A percentile compares a stretch with the other conserved stretches of the same genome.
These are phyloP conservation scores for Lycium ferocissimum DNA, from an alignment of 257 asterid species.

Conservation along the genomic window DNA sequence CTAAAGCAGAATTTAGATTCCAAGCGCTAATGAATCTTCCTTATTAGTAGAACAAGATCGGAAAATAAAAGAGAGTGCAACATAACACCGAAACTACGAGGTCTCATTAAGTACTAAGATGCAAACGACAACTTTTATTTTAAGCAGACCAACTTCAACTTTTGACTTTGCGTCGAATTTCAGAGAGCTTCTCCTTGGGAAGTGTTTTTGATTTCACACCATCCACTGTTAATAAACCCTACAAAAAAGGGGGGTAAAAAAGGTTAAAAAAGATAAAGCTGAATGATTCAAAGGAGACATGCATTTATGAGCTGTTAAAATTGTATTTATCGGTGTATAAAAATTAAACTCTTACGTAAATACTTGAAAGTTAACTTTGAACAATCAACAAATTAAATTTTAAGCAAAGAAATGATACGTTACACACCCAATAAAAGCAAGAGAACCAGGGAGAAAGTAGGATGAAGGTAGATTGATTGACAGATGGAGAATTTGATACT, in stretches of 20 bases:
- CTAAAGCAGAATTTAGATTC: not conserved
- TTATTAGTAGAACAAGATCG: not conserved
- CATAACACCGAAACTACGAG: not conserved
- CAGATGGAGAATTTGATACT: not conserved
- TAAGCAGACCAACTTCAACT: not conserved
- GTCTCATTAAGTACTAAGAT: not conserved
- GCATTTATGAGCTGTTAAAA: not conserved
- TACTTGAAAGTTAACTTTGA: not conserved
- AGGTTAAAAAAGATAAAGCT: not conserved
- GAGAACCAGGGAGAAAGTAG: too few species aligned
- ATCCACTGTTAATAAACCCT: slow-evolving; percentile 7
- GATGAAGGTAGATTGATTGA: too few species aligned
- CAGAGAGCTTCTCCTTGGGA: not conserved
- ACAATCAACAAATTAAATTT: not conserved
- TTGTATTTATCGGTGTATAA: not conserved
- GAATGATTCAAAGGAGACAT: not conserved
- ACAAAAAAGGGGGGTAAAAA: not conserved
- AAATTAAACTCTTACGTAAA: not conserved
- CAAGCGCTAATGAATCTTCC: not conserved
- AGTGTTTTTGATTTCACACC: not conserved
- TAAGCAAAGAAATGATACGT: too few species aligned
- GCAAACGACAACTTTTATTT: not conserved
- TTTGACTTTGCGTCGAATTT: not conserved
- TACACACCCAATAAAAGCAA: too few species aligned
- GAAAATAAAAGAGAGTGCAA: not conserved